Percentiles rank a stretch among this genome's conserved stretches.
These are phyloP conservation scores for Escallonia rubra DNA, from an alignment of 129 eudicot species.

Conservation along the genomic window DNA sequence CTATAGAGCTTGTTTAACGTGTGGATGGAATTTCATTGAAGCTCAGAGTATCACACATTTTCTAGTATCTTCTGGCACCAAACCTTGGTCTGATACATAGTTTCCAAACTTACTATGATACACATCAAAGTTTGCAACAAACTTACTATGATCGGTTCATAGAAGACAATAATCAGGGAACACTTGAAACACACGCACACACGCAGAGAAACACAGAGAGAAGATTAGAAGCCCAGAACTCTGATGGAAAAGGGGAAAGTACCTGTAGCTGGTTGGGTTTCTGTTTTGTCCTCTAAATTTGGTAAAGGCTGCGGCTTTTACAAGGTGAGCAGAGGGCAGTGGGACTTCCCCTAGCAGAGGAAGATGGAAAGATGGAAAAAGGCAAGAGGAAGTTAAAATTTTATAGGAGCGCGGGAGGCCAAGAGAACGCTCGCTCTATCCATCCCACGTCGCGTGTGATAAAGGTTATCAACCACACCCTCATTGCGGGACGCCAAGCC, in stretches of 20 bases:
- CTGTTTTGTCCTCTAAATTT: neutral
- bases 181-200: neutral
- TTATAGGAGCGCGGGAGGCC: slow-evolving; percentile 74
- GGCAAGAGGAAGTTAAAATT: slow-evolving; percentile 27
- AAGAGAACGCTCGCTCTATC: neutral
- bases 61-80: too few relatives aligned
- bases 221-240: too few relatives aligned
- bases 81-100: too few relatives aligned
- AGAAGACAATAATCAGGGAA: neutral
- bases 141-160: neutral
- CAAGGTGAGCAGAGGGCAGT: neutral
- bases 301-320: neutral
- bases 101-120: neutral
- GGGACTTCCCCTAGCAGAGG: neutral
- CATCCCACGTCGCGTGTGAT: too few relatives aligned
- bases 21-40: too few relatives aligned
- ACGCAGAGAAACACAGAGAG: neutral
- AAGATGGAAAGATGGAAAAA: slow-evolving; percentile 19
- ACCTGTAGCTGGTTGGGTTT: slow-evolving; percentile 4
- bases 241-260: neutral
- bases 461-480: too few relatives aligned
- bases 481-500: too few relatives aligned
- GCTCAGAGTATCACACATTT: too few relatives aligned
- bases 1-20: neutral
- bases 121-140: neutral